Conservation (phyloP, 805 yeast species). For the Saturnispora hagleri region DNA sequence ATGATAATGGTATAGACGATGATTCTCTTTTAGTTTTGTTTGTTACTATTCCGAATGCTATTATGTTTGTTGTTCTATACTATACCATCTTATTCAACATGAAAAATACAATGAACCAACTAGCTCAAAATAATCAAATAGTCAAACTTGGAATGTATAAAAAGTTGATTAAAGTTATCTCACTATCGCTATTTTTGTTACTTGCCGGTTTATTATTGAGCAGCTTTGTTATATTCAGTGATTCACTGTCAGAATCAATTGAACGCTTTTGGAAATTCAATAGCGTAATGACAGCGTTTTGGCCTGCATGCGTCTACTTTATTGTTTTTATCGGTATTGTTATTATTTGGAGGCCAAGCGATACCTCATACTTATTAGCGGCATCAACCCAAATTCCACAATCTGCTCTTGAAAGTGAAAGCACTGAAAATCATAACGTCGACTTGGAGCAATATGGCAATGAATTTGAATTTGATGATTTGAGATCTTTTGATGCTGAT, state of each 20-base stretch:
- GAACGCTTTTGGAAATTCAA: conserved; percentile 89
- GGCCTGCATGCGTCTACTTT: conserved; percentile 89
- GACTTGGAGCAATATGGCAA: conserved; percentile 33
- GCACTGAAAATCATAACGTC: conserved; percentile 17
- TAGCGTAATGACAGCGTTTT: conserved; percentile 82
- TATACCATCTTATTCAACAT: conserved; percentile 64
- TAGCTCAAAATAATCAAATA: conserved; percentile 80
- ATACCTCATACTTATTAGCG: conserved; percentile 88
- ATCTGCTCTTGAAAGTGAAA: conserved; percentile 32
- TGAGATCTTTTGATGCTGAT: conserved; percentile 35
- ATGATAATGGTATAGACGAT: conserved; percentile 37
- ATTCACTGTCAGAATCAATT: conserved; percentile 65
- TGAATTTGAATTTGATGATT: conserved; percentile 52
- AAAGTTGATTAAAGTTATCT: conserved; percentile 63
- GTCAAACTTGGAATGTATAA: conserved; percentile 86
- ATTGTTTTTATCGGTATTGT: conserved; percentile 76
- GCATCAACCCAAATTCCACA: conserved; percentile 86
- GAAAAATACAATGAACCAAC: conserved; percentile 60
- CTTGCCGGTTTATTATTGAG: conserved; percentile 64
- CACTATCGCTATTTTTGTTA: conserved; percentile 60
- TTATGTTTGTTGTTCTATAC: conserved; percentile 66
- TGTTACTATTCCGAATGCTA: conserved; percentile 61
- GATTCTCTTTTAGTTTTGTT: conserved; percentile 39
- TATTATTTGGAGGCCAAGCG: conserved; percentile 96
- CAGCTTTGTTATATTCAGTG: conserved; percentile 60